phyloP scores from a whole-genome alignment of 768 basidiomycete genomes.

The Lactifluus volemus region DNA sequence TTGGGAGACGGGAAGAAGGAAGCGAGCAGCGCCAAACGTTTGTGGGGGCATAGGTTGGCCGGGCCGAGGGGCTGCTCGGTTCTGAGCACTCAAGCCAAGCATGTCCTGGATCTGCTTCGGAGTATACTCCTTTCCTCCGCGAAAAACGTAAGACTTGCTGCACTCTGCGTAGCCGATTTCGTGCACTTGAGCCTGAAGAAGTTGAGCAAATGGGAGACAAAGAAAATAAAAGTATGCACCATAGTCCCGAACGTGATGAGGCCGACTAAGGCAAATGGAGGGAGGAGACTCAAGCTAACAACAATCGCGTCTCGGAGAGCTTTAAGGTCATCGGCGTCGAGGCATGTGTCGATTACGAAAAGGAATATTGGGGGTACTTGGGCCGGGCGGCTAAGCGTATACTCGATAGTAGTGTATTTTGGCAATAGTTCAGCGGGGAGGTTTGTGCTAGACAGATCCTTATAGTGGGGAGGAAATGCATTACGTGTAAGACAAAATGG shows the following conservation, averaged over 20 bases:
- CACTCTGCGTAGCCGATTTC: slow-evolving; percentile 96
- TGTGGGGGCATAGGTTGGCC: slow-evolving; percentile 77
- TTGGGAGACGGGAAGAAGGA: slow-evolving; percentile 85
- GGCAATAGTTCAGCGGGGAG: slow-evolving; percentile 92
- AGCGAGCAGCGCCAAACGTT: slow-evolving; percentile 78
- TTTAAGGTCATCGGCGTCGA: slow-evolving; percentile 93
- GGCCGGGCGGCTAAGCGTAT: slow-evolving; percentile 88
- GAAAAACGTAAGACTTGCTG: slow-evolving; percentile 98
- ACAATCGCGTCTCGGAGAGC: slow-evolving; percentile 92
- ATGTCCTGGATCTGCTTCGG: slow-evolving; percentile 98
- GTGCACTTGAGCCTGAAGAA: slow-evolving; percentile 87
- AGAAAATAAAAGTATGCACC: slow-evolving; percentile 39
- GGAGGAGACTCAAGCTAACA: slow-evolving; percentile 86
- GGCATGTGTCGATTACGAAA: slow-evolving; percentile 94
- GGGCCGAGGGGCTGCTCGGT: slow-evolving; percentile 78
- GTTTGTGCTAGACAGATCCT: slow-evolving; percentile 96
- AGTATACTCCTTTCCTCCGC: slow-evolving; percentile 92
- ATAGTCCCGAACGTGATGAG: slow-evolving; percentile 96
- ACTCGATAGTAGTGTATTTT: slow-evolving; percentile 99
- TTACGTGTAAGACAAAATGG: slow-evolving; percentile 97
- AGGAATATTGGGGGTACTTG: slow-evolving; percentile 95
- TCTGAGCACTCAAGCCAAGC: slow-evolving; percentile 77
- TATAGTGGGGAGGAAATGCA: slow-evolving; percentile 97
- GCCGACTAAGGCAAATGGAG: slow-evolving; percentile 91
- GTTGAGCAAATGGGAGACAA: neutral